Percentiles rank a stretch among this genome's conserved stretches.
Conservation (phyloP, 257 asterid genomes). For the Orobanche coerulescens region DNA sequence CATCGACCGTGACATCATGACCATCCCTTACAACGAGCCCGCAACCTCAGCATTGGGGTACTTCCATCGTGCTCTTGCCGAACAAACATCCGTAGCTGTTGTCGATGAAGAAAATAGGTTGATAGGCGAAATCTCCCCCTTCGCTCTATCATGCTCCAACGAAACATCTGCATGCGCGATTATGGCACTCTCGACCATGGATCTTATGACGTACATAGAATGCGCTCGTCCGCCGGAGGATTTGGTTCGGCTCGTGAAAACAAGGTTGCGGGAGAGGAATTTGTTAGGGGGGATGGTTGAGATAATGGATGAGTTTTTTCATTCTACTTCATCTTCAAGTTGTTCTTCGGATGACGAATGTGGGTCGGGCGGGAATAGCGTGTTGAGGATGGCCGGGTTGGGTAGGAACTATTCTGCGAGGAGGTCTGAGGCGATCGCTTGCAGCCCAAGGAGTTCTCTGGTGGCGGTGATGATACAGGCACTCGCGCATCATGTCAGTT, state of each 20-base stretch:
- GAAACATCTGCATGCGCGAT: conserved; percentile 64
- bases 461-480: conserved; percentile 84
- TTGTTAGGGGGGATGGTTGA: conserved; percentile 46
- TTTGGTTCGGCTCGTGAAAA: conserved; percentile 48
- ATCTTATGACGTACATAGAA: conserved; percentile 66
- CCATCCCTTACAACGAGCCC: conserved; percentile 40
- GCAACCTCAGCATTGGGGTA: conserved; percentile 47
- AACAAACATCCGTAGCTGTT: conserved; percentile 64
- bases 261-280: conserved; percentile 48
- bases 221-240: conserved; percentile 65
- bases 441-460: conserved; percentile 62
- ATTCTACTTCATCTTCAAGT: conserved; percentile 41
- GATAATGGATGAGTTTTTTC: conserved; percentile 41
- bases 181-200: conserved; percentile 55
- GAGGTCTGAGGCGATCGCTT: conserved; percentile 60
- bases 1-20: conserved; percentile 46
- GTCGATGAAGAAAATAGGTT: conserved; percentile 43
- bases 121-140: conserved; percentile 75
- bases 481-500: conserved; percentile 57
- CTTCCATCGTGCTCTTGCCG: conserved; percentile 34
- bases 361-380: conserved; percentile 19
- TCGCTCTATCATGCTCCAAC: conserved; percentile 57
- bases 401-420: conserved; percentile 37
- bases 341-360: conserved; percentile 70
- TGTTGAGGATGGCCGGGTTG: conserved; percentile 18